Percentiles rank a stretch among this genome's conserved stretches.
These are phyloP conservation scores for Dillenia suffruticosa DNA, from an alignment of 164 flowering plant species.

Conservation along the genomic window DNA sequence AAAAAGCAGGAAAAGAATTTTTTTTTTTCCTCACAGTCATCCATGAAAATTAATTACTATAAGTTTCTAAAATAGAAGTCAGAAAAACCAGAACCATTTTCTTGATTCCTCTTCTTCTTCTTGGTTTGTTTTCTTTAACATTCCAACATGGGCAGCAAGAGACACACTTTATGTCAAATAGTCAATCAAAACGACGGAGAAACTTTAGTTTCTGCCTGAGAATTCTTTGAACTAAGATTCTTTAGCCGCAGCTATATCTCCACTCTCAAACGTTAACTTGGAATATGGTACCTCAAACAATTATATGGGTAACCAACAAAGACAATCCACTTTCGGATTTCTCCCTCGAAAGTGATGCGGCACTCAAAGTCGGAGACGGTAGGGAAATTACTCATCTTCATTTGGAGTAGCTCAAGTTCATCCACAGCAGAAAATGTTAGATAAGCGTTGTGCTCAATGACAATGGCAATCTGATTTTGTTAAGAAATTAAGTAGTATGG, in stretches of 20 bases:
- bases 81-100: no score
- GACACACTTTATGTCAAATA: conserved; percentile 9
- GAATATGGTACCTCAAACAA: conserved; percentile 35
- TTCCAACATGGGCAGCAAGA: conserved; percentile 14
- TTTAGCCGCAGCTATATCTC: conserved; percentile 19
- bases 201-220: conserved; percentile 27
- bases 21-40: no score
- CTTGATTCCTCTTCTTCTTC: no score
- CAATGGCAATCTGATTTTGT: conserved; percentile 23
- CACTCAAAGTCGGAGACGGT: conserved; percentile 11
- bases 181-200: conserved; percentile 7
- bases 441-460: conserved; percentile 8
- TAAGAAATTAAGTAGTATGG: conserved; percentile 16
- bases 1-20: no score
- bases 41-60: no score
- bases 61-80: no score
- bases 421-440: neutral
- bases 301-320: conserved; percentile 47
- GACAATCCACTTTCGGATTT: conserved; percentile 15
- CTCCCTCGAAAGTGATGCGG: conserved; percentile 10
- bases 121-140: no score
- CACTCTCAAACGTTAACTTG: conserved; percentile 17
- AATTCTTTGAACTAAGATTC: conserved; percentile 32
- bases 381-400: neutral
- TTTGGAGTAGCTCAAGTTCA: conserved; percentile 2